These are phyloP conservation scores for Aspergillus carbonarius DNA, from an alignment of 2,329 filamentous ascomycete genomes.

Conservation along the genomic window DNA sequence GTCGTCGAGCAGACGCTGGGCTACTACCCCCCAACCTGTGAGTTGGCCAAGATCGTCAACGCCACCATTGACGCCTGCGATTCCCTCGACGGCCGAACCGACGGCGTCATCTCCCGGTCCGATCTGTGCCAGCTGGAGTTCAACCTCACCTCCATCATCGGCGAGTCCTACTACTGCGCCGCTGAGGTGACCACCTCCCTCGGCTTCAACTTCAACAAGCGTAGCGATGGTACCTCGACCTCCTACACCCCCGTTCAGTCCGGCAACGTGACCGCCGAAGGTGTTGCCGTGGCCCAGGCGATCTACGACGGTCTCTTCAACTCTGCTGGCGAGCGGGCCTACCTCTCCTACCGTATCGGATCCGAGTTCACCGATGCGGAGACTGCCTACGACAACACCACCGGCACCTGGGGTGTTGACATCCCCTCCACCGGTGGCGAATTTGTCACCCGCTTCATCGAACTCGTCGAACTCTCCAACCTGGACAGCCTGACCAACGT, in stretches of 20 bases:
- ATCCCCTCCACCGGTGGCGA: conserved; percentile 39
- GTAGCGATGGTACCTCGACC: conserved; percentile 16
- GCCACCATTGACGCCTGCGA: conserved; percentile 57
- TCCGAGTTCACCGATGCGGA: conserved; percentile 27
- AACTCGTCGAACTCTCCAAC: conserved; percentile 33
- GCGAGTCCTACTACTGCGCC: conserved; percentile 47
- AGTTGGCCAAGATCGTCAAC: conserved; percentile 44
- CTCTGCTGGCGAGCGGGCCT: conserved; percentile 40
- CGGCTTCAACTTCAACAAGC: conserved; percentile 27
- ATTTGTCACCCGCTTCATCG: conserved; percentile 32
- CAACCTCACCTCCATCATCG: conserved; percentile 48
- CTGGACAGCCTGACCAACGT: conserved; percentile 47
- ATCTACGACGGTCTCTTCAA: conserved; percentile 44
- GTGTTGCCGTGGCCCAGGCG: conserved; percentile 34
- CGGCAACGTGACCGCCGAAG: conserved; percentile 28
- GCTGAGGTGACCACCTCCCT: conserved; percentile 27
- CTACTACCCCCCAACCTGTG: conserved; percentile 44
- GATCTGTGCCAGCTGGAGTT: conserved; percentile 50
- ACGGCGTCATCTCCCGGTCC: conserved; percentile 53
- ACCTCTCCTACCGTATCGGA: conserved; percentile 35
- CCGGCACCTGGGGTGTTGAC: conserved; percentile 28
- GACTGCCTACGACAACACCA: conserved; percentile 26
- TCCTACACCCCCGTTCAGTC: conserved; percentile 31
- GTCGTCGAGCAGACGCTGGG: conserved; percentile 41
- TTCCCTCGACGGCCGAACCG: conserved; percentile 53